Percentiles rank a stretch among this genome's conserved stretches.
phyloP scores from a whole-genome alignment of 78 protist genomes.

The Dictyostelium firmibasis region DNA sequence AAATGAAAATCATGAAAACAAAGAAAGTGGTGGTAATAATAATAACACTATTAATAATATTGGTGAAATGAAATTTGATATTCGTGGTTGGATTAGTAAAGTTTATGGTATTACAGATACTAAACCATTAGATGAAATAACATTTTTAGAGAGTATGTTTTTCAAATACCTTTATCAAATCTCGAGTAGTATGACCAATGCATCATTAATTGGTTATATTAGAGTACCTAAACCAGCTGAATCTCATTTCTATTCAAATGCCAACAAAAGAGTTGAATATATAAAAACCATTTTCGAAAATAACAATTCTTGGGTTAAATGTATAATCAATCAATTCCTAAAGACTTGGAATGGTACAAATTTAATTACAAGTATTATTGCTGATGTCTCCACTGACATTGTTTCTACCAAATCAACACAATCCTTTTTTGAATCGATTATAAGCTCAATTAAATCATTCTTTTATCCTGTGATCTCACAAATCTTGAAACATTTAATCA shows the following conservation, averaged over 20 bases:
- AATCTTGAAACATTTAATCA: constrained; percentile 7
- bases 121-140: neutral
- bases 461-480: constrained; percentile 21
- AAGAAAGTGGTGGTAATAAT: neutral
- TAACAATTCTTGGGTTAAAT: neutral
- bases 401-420: neutral
- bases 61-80: constrained; percentile 5
- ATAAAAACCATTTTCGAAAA: neutral
- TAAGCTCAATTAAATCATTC: constrained; percentile 2
- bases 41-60: neutral
- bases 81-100: constrained; percentile 22
- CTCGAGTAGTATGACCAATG: neutral
- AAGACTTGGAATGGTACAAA: constrained; percentile 4
- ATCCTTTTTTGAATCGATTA: constrained; percentile 46
- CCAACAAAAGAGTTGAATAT: neutral
- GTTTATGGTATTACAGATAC: constrained; percentile 3
- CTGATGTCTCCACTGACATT: constrained; percentile 2
- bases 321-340: neutral
- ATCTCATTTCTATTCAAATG: neutral
- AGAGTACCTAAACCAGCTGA: neutral
- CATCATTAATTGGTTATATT: neutral
- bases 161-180: neutral
- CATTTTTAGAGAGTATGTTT: constrained; percentile 15
- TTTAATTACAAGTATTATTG: neutral
- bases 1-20: neutral